Base-by-base conservation (phyloP, 495 filamentous ascomycete genomes). In the Venustampulla echinocandica region DNA sequence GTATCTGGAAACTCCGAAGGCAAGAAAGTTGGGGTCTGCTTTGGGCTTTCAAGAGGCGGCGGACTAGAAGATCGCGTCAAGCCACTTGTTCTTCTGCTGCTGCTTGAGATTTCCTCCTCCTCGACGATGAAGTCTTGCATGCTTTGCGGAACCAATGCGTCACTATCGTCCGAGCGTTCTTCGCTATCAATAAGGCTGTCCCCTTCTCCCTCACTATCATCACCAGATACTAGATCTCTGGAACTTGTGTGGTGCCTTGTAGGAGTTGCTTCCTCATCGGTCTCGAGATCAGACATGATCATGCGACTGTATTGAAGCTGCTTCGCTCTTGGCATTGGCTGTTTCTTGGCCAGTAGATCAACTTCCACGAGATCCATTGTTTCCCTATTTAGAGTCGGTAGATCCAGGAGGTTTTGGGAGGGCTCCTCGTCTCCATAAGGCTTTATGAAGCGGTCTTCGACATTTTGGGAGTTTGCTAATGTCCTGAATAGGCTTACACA, bases 401-500 rank as follows among this genome's bases (percentile, higher is more conserved):
- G 49, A 48, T 23, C 59, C 60, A 54, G 60, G 36, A 60, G 65
- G 1, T 56, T 54, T 25, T 34, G 55, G 2, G 37, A 42, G 21
- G 53, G 57, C 20, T 35, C 52, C n/a, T 61, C 53, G 4, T 48
- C 36, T 10, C 50, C 42, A 14, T 61, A 59, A 30, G 66, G 64
- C 18, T 38, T 56, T 48, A 13, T 54, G 63, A 28, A 74, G 28
- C 21, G 44, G 55, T 44, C 61, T 19, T 47, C 48, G 10, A 15
- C n/a, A 7, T n/a, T 15, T 18, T 49, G 48, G 27, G 48, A 46
- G 13, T 36, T 37, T 3, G 44, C 28, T 22, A 58, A 35, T 0
- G n/a, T 52, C 19, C 44, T 35, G 32, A 76, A 65, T 7, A 76
- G 36, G 30, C 46, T 61, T 2, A 77, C 69, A 23, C 54, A 70